Base-by-base conservation (phyloP, 2,329 filamentous ascomycete species). In the Pestalotiopsis sp. region DNA sequence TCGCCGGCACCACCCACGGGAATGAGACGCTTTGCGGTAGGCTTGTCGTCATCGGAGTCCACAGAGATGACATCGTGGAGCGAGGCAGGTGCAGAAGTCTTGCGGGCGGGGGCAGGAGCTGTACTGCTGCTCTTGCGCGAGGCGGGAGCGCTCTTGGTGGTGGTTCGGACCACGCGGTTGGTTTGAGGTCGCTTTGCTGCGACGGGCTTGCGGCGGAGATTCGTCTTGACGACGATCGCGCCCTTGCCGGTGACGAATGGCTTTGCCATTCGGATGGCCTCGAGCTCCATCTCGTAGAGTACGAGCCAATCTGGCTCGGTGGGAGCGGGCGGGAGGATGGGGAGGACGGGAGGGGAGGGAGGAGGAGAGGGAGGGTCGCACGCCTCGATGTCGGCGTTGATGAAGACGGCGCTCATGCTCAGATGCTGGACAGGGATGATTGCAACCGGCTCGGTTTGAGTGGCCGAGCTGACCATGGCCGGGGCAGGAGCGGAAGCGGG, bases 261-360 rank as follows among this genome's bases (percentile, higher is more conserved):
- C 12, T 65, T 27, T 25, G 20, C 20, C 45, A 58, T 55, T 5
- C 31, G 41, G 13, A 65, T 65, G 41, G 31, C 20, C 41, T 55
- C 41, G 14, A 65, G 52, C 9, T 65, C 64, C 31, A 58, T 65
- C 17, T 65, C 36, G 49, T 65, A 65, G 13, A 57, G 4, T 25
- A 12, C 17, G 41, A 23, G 23, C 64, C 64, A 65, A 14, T 45
- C 41, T 11, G 49, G 52, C 13, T 65, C 6, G 7, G 17, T n/a
- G 45, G 64, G 45, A 13, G 20, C 9, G 13, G 45, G 7, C 3
- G 14, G 7, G 20, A 14, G 14, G 7, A 23, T 3, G 20, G 14
- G 45, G 17, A n/a, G 17, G 7, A n/a, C 45, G 7, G 45, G 45
- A 9, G 14, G 14, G 11, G 45, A 9, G 2, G 45, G 7, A n/a